A percentile compares a stretch with the other conserved stretches of the same genome.
These are phyloP conservation scores for Microcyclospora tardicrescens DNA, from an alignment of 2,329 filamentous ascomycete genomes.

Conservation along the genomic window DNA sequence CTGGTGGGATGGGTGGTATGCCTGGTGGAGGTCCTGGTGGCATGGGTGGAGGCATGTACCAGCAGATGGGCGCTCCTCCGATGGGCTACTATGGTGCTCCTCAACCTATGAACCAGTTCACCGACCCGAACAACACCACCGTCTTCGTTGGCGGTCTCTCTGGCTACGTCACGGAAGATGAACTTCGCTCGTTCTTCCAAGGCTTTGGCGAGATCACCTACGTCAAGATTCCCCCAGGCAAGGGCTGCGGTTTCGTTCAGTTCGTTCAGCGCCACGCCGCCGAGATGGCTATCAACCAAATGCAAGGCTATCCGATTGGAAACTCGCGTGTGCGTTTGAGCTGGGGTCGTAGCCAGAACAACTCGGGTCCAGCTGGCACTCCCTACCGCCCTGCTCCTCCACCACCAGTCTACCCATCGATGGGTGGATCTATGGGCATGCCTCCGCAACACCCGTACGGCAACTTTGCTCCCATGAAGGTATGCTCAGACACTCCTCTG, in stretches of 20 bases:
- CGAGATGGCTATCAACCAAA: slow-evolving; percentile 99
- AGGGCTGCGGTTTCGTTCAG: slow-evolving; percentile 97
- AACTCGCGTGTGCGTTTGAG: slow-evolving; percentile 96
- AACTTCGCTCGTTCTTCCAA: slow-evolving; percentile 99
- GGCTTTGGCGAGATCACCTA: slow-evolving; percentile 99
- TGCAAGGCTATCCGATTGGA: slow-evolving; percentile 98
- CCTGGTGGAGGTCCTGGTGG: slow-evolving; percentile 33
- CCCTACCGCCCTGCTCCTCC: slow-evolving; percentile 90
- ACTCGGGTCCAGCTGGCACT: slow-evolving; percentile 89
- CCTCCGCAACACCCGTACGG: slow-evolving; percentile 50
- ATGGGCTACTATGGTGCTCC: slow-evolving; percentile 56
- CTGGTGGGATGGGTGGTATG: slow-evolving; percentile 47
- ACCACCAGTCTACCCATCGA: slow-evolving; percentile 57
- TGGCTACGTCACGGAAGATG: slow-evolving; percentile 96
- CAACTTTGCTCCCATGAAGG: slow-evolving; percentile 57
- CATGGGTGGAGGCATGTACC: slow-evolving; percentile 49
- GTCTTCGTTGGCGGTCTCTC: slow-evolving; percentile 96
- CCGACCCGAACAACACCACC: slow-evolving; percentile 97
- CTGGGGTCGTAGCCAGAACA: slow-evolving; percentile 98
- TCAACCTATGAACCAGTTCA: slow-evolving; percentile 98
- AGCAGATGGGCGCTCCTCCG: slow-evolving; percentile 54
- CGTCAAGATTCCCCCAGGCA: slow-evolving; percentile 98
- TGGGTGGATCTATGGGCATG: slow-evolving; percentile 44
- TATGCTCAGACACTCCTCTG: slow-evolving; percentile 18
- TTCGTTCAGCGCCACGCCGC: slow-evolving; percentile 97